These are phyloP conservation scores for Boletus vermiculosoides DNA, from an alignment of 768 basidiomycete genomes.

Conservation along the genomic window DNA sequence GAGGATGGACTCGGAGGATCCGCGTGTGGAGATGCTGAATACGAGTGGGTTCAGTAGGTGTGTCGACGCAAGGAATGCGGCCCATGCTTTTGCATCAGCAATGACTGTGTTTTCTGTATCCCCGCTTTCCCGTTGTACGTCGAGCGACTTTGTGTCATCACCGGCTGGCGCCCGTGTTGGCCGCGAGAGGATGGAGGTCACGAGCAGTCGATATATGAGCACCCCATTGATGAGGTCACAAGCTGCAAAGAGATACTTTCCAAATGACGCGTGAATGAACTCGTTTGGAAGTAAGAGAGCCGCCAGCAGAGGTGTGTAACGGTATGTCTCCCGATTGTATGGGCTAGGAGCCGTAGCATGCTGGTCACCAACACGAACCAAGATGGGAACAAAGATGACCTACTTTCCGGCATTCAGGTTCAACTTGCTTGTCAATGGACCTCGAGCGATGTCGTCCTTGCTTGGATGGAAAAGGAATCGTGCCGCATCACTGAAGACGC, in stretches of 20 bases:
- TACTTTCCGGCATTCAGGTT: constrained; percentile 67
- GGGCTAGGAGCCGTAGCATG: constrained; percentile 52
- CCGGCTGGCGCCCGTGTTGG: neutral
- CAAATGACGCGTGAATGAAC: constrained; percentile 80
- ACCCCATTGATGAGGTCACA: constrained; percentile 81
- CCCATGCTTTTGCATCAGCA: constrained; percentile 26
- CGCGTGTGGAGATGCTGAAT: constrained; percentile 94
- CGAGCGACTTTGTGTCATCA: constrained; percentile 6
- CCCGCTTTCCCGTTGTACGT: neutral
- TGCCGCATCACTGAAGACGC: constrained; percentile 92
- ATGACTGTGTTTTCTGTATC: neutral
- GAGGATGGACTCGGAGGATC: constrained; percentile 90
- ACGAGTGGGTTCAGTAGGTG: constrained; percentile 95
- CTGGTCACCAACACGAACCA: neutral
- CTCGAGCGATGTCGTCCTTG: constrained; percentile 56
- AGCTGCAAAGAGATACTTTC: constrained; percentile 83
- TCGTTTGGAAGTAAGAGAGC: constrained; percentile 78
- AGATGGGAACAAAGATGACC: constrained; percentile 34
- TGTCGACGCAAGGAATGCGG: constrained; percentile 58
- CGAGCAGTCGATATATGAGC: constrained; percentile 64
- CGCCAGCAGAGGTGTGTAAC: constrained; percentile 93
- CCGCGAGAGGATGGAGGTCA: constrained; percentile 46
- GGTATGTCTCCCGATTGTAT: constrained; percentile 88
- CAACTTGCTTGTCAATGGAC: constrained; percentile 47
- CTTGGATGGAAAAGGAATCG: constrained; percentile 56